Percentiles rank a stretch among this genome's conserved stretches.
Evolutionary conservation across 2,329 filamentous ascomycete genomes (phyloP).

Genomic region (Daldinia eschscholtzii): DNA sequence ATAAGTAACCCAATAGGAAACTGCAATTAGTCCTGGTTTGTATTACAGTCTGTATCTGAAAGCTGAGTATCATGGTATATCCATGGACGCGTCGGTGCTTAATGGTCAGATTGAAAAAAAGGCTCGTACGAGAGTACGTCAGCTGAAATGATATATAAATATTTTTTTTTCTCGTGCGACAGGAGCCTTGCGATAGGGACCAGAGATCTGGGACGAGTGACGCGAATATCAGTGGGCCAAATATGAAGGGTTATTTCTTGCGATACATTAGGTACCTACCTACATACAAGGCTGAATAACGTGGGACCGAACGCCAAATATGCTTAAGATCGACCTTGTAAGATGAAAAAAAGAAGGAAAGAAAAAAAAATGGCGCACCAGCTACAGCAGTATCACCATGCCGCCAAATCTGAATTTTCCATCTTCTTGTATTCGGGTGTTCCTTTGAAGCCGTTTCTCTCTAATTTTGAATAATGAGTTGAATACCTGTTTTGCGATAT

Average conservation of each 20-base stretch:
- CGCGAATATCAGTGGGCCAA: not conserved
- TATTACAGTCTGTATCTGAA: conserved; percentile 11
- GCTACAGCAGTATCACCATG: not conserved
- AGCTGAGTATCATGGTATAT: conserved; percentile 19
- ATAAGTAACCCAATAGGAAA: conserved; percentile 17
- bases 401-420: not conserved
- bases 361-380: not conserved
- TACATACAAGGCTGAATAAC: conserved; percentile 3
- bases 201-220: not conserved
- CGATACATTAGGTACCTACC: not conserved
- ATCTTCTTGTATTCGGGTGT: not conserved
- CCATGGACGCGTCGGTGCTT: conserved; percentile 13
- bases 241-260: not conserved
- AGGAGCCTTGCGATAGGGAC: conserved; percentile 1
- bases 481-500: conserved; percentile 7
- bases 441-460: conserved; percentile 2
- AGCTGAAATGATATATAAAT: conserved; percentile 26
- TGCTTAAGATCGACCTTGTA: not conserved
- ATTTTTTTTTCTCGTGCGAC: conserved; percentile 1
- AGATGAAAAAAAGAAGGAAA: not conserved
- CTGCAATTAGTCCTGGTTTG: conserved; percentile 22
- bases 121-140: conserved; percentile 25
- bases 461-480: not conserved
- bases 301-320: not conserved
- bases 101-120: not conserved